Evolutionary conservation across 2,329 filamentous ascomycete genomes (phyloP).

Genomic region (Aulographum hederae): DNA sequence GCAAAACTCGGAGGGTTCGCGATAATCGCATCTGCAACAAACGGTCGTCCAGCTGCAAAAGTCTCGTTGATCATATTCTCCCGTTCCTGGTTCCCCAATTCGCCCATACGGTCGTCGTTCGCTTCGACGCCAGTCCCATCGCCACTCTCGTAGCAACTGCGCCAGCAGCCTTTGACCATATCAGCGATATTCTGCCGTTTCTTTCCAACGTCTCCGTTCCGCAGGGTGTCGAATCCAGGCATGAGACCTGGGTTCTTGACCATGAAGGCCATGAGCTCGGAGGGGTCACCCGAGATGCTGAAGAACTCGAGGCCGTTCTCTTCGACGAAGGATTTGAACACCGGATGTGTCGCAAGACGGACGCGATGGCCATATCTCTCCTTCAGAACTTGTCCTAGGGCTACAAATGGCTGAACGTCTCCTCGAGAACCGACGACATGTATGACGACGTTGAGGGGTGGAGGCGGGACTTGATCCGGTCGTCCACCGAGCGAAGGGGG

Average conservation of each 20-base stretch:
- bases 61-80: not conserved
- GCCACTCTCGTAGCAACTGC: constrained; percentile 64
- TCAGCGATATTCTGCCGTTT: constrained; percentile 57
- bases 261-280: constrained; percentile 56
- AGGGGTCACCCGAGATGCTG: constrained; percentile 30
- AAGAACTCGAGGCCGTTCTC: constrained; percentile 33
- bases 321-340: constrained; percentile 28
- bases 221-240: constrained; percentile 61
- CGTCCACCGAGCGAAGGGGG: constrained; percentile 52
- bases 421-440: constrained; percentile 16
- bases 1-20: constrained; percentile 7
- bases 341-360: constrained; percentile 28
- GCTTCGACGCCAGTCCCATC: constrained; percentile 39
- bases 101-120: not conserved
- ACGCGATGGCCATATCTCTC: constrained; percentile 29
- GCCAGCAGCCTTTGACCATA: constrained; percentile 74
- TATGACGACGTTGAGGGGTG: constrained; percentile 12
- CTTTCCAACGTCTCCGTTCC: constrained; percentile 58
- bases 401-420: constrained; percentile 32
- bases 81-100: not conserved
- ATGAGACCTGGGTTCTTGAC: constrained; percentile 76
- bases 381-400: constrained; percentile 29
- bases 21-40: constrained; percentile 7
- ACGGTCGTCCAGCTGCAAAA: constrained; percentile 8
- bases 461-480: constrained; percentile 35